Evolutionary conservation across 345 rosid genomes (phyloP).

Genomic region (Citrus sp.): DNA sequence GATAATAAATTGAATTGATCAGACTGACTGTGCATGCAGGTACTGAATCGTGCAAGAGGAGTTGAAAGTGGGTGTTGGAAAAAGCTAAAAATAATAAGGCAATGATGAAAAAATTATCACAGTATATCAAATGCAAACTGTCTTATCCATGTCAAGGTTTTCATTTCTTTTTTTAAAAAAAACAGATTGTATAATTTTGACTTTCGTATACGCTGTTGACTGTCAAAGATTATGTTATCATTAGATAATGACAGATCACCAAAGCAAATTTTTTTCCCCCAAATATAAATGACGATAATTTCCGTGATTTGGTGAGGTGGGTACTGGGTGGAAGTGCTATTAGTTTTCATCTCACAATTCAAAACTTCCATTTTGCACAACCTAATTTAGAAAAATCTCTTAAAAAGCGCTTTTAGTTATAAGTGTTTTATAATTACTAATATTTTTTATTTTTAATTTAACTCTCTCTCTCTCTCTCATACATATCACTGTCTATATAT

Average conservation of each 20-base stretch:
- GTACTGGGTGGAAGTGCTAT: conserved; percentile 2
- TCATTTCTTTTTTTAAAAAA: neutral
- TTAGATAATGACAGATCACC: conserved; percentile 25
- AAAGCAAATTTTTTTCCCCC: conserved; percentile 25
- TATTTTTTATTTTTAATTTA: neutral
- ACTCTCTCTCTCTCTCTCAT: too few species aligned
- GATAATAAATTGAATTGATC: neutral
- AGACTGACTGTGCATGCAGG: conserved; percentile 12
- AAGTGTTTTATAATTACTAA: neutral
- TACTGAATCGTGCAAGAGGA: conserved; percentile 1
- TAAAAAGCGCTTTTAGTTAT: neutral
- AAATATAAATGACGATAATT: too few species aligned
- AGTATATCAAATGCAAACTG: conserved; percentile 11
- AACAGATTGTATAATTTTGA: neutral
- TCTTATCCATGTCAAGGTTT: neutral
- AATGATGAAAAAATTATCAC: neutral
- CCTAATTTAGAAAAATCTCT: neutral
- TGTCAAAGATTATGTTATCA: neutral
- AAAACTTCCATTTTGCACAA: neutral
- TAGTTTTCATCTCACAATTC: neutral
- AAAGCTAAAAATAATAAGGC: conserved; percentile 35
- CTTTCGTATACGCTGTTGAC: conserved; percentile 16
- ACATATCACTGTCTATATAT: neutral
- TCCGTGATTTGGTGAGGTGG: neutral
- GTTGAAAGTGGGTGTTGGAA: conserved; percentile 15